These are phyloP conservation scores for Plasmodium fragile DNA, from an alignment of 169 alveolate genomes.

Conservation along the genomic window DNA sequence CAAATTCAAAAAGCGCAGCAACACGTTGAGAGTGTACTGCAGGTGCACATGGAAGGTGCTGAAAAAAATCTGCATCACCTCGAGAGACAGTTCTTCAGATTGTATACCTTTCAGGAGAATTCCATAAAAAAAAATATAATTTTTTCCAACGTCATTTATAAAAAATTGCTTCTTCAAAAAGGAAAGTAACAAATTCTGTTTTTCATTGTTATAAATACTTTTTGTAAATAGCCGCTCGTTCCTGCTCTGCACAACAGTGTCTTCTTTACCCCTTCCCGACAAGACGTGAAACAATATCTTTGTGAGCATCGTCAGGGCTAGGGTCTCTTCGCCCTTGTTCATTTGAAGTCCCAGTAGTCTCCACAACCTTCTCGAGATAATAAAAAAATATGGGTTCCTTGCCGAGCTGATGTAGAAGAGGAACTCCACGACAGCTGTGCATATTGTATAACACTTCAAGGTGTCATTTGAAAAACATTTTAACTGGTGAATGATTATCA, in stretches of 20 bases:
- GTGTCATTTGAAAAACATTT: conserved; percentile 36
- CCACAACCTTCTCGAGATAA: conserved; percentile 45
- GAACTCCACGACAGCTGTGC: conserved; percentile 21
- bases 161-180: conserved; percentile 57
- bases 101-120: conserved; percentile 13
- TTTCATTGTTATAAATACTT: background rate
- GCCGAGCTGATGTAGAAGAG: conserved; percentile 68
- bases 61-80: conserved; percentile 10
- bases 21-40: conserved; percentile 40
- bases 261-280: background rate
- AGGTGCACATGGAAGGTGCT: conserved; percentile 18
- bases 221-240: background rate
- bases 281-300: conserved; percentile 36
- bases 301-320: background rate
- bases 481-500: conserved; percentile 37
- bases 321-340: conserved; percentile 1
- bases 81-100: conserved; percentile 13
- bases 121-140: conserved; percentile 36
- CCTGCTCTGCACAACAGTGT: background rate
- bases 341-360: background rate
- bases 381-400: conserved; percentile 47
- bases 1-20: conserved; percentile 37
- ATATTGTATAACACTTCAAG: conserved; percentile 26
- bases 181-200: conserved; percentile 36
- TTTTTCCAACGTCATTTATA: conserved; percentile 41